A percentile compares a stretch with the other conserved stretches of the same genome.
Evolutionary conservation across 2,329 filamentous ascomycete species (phyloP).

Genomic region (Simplicillium aogashimaense): DNA sequence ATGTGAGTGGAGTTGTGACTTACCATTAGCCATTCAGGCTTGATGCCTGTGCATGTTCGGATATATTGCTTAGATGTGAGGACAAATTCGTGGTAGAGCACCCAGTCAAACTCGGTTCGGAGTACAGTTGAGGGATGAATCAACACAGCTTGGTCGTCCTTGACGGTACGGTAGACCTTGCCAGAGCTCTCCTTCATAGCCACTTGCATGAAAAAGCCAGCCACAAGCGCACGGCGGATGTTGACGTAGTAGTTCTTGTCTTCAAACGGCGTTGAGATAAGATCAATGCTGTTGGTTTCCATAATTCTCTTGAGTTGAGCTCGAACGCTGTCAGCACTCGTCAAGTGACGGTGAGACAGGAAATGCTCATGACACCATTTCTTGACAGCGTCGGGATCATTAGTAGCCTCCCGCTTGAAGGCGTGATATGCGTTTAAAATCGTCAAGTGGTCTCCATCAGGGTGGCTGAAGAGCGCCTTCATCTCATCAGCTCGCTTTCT

Average conservation of each 20-base stretch:
- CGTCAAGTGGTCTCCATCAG: slow-evolving; percentile 90
- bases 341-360: slow-evolving; percentile 76
- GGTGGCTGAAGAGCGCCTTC: slow-evolving; percentile 88
- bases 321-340: slow-evolving; percentile 90
- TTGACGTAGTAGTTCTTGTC: slow-evolving; percentile 98
- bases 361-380: slow-evolving; percentile 98
- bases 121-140: slow-evolving; percentile 91
- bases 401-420: slow-evolving; percentile 63
- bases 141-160: slow-evolving; percentile 89
- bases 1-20: slow-evolving; percentile 21
- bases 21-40: slow-evolving; percentile 89
- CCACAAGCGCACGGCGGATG: slow-evolving; percentile 82
- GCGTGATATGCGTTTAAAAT: slow-evolving; percentile 97
- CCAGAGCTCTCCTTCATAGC: slow-evolving; percentile 83
- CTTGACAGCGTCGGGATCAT: slow-evolving; percentile 59
- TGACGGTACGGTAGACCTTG: slow-evolving; percentile 91
- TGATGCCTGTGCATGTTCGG: slow-evolving; percentile 81
- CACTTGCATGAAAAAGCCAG: slow-evolving; percentile 99
- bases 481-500: slow-evolving; percentile 93
- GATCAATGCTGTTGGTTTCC: slow-evolving; percentile 80
- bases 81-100: slow-evolving; percentile 97
- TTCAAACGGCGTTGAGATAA: slow-evolving; percentile 81
- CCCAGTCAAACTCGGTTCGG: slow-evolving; percentile 85
- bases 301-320: slow-evolving; percentile 90
- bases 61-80: slow-evolving; percentile 98